phyloP scores from a whole-genome alignment of 495 filamentous ascomycete genomes.

The Podospora pseudopauciseta region DNA sequence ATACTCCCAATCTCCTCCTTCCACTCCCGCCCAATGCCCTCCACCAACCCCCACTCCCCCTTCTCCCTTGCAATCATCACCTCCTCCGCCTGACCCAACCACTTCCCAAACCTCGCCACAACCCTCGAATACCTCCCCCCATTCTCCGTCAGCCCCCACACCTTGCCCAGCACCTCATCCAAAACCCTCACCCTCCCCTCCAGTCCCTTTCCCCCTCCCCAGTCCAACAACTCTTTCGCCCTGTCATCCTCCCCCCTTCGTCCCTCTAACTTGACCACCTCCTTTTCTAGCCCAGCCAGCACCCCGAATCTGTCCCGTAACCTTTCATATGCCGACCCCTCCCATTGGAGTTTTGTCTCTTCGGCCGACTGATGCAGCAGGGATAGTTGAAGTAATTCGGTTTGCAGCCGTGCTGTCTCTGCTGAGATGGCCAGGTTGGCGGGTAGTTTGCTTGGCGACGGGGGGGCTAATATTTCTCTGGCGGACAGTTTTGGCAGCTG shows the following conservation, averaged over 20 bases:
- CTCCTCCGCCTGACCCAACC: conserved; percentile 42
- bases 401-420: conserved; percentile 61
- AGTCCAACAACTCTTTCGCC: conserved; percentile 36
- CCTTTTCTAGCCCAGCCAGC: conserved; percentile 33
- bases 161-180: conserved; percentile 47
- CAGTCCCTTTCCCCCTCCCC: conserved; percentile 34
- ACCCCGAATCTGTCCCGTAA: conserved; percentile 40
- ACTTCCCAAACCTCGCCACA: conserved; percentile 49
- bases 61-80: conserved; percentile 36
- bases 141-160: conserved; percentile 47
- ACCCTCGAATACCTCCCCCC: conserved; percentile 48
- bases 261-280: conserved; percentile 32
- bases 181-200: conserved; percentile 51
- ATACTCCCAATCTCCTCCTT: conserved; percentile 40
- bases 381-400: conserved; percentile 69
- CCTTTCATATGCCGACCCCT: conserved; percentile 42
- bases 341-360: conserved; percentile 40
- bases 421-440: conserved; percentile 53
- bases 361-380: conserved; percentile 57
- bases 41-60: conserved; percentile 24
- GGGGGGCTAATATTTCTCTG: conserved; percentile 48
- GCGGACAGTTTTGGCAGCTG: conserved; percentile 51
- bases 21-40: conserved; percentile 39
- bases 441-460: conserved; percentile 50
- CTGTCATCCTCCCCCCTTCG: conserved; percentile 35